phyloP scores from a whole-genome alignment of 345 rosid species.

The Mangifera indica region DNA sequence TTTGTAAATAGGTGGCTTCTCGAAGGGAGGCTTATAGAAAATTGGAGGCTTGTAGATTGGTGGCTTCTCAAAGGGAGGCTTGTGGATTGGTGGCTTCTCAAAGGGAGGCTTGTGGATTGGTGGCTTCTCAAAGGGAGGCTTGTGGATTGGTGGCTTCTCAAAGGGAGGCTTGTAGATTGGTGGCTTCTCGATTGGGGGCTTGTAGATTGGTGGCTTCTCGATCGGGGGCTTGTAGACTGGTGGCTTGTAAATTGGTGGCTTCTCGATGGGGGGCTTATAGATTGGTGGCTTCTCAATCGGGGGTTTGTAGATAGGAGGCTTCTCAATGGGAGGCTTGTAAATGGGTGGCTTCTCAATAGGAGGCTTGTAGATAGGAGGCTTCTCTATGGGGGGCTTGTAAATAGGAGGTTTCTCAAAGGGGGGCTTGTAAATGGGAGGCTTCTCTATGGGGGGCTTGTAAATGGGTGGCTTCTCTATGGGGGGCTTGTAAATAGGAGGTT shows the following conservation, averaged over 20 bases:
- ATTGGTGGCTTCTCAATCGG: slow-evolving; percentile 3
- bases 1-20: slow-evolving; percentile 13
- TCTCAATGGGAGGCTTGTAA: not conserved
- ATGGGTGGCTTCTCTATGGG: not conserved
- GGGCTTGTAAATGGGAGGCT: slow-evolving; percentile 8
- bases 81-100: slow-evolving; percentile 13
- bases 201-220: slow-evolving; percentile 12
- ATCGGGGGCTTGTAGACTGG: slow-evolving; percentile 18
- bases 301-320: slow-evolving; percentile 6
- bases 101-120: not conserved
- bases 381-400: slow-evolving; percentile 4
- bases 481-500: slow-evolving; percentile 16
- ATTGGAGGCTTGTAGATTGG: slow-evolving; percentile 6
- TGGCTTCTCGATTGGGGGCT: not conserved
- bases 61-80: slow-evolving; percentile 22
- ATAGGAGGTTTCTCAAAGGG: slow-evolving; percentile 16
- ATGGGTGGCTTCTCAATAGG: slow-evolving; percentile 9
- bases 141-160: not conserved
- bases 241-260: slow-evolving; percentile 14
- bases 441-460: not conserved
- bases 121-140: slow-evolving; percentile 16
- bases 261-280: not conserved
- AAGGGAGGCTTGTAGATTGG: not conserved
- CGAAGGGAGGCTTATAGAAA: not conserved
- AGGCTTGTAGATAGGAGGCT: slow-evolving; percentile 19